Percentiles rank a stretch among this genome's conserved stretches.
Conservation (phyloP, 208 protist genomes). For the Herpetomonas samuelpessoai region DNA sequence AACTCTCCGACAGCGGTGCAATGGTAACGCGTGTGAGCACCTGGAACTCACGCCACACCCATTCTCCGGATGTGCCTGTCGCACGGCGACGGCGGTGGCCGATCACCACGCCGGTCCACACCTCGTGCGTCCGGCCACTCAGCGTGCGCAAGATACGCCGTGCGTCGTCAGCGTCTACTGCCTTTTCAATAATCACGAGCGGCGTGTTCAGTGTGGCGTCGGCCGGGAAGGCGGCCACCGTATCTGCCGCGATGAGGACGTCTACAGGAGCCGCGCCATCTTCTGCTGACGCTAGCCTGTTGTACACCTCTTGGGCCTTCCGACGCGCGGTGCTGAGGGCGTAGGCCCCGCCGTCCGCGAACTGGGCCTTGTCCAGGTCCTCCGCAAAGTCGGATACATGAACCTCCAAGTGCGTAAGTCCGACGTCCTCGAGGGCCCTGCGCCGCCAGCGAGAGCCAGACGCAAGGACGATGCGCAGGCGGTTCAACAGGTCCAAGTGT, state of each 20-base stretch:
- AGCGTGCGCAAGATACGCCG: conserved; percentile 23
- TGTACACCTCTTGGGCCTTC: conserved; percentile 24
- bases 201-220: background rate
- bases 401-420: conserved; percentile 24
- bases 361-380: conserved; percentile 24
- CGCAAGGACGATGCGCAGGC: conserved; percentile 32
- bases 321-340: conserved; percentile 22
- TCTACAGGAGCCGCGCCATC: conserved; percentile 13
- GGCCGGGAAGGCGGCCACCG: conserved; percentile 22
- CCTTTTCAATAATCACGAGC: conserved; percentile 33
- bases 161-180: conserved; percentile 20
- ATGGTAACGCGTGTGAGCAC: conserved; percentile 27
- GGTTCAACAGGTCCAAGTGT: conserved; percentile 20
- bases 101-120: conserved; percentile 33
- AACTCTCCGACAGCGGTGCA: conserved; percentile 16
- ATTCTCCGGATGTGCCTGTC: background rate
- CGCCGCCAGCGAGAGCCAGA: conserved; percentile 33
- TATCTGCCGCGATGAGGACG: conserved; percentile 40
- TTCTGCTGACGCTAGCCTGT: conserved; percentile 1
- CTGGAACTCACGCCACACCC: conserved; percentile 5
- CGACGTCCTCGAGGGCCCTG: conserved; percentile 23
- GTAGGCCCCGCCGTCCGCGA: conserved; percentile 28
- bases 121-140: conserved; percentile 21
- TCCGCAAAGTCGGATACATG: conserved; percentile 28
- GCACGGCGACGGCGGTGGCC: conserved; percentile 1